Evolutionary conservation across 306 rosid genomes (phyloP), one percentile per base, ranked within the genome.

Genomic region (Cucumis cinereus): DNA sequence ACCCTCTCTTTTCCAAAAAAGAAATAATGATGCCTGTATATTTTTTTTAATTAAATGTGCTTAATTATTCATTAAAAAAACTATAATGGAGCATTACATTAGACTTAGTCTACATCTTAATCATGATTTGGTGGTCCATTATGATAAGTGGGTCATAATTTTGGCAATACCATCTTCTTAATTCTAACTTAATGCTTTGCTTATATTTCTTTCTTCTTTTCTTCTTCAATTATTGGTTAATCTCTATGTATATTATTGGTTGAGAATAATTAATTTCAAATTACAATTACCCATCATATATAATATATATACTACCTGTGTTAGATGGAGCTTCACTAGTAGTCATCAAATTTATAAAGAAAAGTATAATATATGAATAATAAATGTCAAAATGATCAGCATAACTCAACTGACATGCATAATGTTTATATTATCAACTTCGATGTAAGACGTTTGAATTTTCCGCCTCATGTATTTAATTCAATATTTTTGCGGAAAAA

Each of bases 91-190:
- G 36, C 74, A 68, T 22, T 68, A 68, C 13, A 11, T 66, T 19
- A 41, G 2, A 24, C 55, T 23, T 68, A 68, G 74, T 68, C 56
- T 68, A 68, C 74, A 23, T 68, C 56, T 43, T 9, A 68, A 68
- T 68, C 7, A 68, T 68, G 74, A 20, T 3, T 68, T 43, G 20
- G 20, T 43, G 22, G 74, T 13, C 38, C 55, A 68, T 68, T 41
- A 41, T 68, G 74, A 68, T 68, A 68, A 68, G 74, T 68, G 74
- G 74, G 56, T 43, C 56, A 68, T 43, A 68, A 68, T 43, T 68
- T 68, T 41, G 54, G 24, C 74, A 13, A 40, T 68, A 24, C 6
- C 50, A 41, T 41, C 56, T 43, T 68, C 73, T 40, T 38, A 30
- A 30, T 30, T 30, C 35, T 30, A 66, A 38, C 10, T 41, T 63